Base-by-base conservation (phyloP, 1,139 yeast species). In the Geotrichum klebahnii region DNA sequence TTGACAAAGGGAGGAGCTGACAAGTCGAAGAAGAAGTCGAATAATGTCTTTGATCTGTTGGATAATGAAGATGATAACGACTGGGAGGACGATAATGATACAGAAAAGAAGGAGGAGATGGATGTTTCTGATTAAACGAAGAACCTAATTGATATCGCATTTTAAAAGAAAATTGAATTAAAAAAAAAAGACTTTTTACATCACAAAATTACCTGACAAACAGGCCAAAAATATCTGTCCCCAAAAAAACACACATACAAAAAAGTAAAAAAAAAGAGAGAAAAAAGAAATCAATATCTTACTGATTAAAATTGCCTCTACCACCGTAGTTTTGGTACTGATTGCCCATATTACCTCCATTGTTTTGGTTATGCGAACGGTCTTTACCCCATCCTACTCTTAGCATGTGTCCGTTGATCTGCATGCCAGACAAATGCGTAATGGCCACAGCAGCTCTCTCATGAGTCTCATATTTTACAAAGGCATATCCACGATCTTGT, bases 391-490 rank as follows among this genome's bases (percentile, higher is more conserved):
- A 88, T 26, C 95, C 94, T 61, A 90, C 81, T 64, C 82, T 83
- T 64, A 88, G 70, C 29, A 85, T 83, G 64, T 95, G 77, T 22
- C 95, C 95, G 63, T 84, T 82, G 56, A 87, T 71, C 52, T 76
- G 76, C 60, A 79, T 78, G 16, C 95, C 95, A 20, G 81, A 77
- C 56, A 88, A 72, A 61, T 85, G 92, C 26, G 84, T 84, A 61
- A 88, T 87, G 48, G 95, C 95, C 66, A 85, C 72, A 1, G 96
- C 95, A 4, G 96, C 96, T 55, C 87, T 74, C 62, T 88, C 95
- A 66, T 88, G 96, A 41, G 85, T 76, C 61, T 85, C 95, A 63
- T 82, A 87, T 67, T 83, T 84, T 55, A 85, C 92, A 72, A 88
- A 88, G 2, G 92, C 92, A 70, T 87, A 84, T 6, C 87, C 88